phyloP scores from a whole-genome alignment of 495 filamentous ascomycete genomes.

The Hypomontagnella submonticulosa region DNA sequence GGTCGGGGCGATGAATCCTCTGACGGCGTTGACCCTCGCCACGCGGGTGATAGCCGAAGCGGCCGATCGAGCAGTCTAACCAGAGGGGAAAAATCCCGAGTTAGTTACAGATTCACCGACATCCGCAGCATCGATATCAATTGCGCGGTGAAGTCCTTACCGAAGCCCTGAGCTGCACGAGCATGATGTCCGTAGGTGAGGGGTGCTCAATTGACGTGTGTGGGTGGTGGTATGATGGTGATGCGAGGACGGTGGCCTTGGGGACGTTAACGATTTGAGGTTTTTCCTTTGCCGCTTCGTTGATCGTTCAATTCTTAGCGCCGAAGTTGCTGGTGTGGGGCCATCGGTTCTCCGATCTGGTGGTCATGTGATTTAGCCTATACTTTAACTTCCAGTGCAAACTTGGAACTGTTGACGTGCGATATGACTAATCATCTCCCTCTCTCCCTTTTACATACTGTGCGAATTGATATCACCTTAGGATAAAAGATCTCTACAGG shows the following conservation, averaged over 20 bases:
- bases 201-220: slow-evolving; percentile 43
- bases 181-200: slow-evolving; percentile 45
- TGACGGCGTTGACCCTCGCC: slow-evolving; percentile 76
- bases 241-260: slow-evolving; percentile 7
- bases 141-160: slow-evolving; percentile 22
- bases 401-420: too few relatives aligned
- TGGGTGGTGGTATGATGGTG: slow-evolving; percentile 18
- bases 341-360: slow-evolving; percentile 3
- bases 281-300: slow-evolving; percentile 33
- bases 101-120: slow-evolving; percentile 30
- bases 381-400: too few relatives aligned
- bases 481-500: too few relatives aligned
- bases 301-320: slow-evolving; percentile 22
- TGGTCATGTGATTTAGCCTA: slow-evolving; percentile 2
- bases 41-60: slow-evolving; percentile 72
- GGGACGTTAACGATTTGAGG: slow-evolving; percentile 31
- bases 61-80: slow-evolving; percentile 77
- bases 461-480: too few relatives aligned
- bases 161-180: slow-evolving; percentile 43
- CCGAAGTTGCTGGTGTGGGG: slow-evolving; percentile 32
- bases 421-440: too few relatives aligned
- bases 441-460: too few relatives aligned
- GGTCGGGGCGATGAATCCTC: slow-evolving; percentile 84
- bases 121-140: background rate
- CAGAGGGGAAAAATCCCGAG: slow-evolving; percentile 39